Conservation (phyloP, 257 asterid species). For the Scutellaria minor region DNA sequence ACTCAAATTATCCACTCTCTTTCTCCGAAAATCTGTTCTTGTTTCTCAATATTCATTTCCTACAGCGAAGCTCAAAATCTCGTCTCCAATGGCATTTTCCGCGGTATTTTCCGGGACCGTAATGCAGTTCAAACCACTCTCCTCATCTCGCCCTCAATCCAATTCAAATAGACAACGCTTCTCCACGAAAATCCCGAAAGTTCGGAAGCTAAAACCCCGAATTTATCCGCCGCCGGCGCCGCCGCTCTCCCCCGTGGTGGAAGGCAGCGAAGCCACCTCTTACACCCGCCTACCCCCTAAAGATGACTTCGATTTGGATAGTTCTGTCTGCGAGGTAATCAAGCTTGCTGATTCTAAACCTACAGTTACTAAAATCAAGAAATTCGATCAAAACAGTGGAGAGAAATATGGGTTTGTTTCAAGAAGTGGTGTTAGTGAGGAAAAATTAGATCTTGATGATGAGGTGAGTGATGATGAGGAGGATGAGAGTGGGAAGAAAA, state of each 20-base stretch:
- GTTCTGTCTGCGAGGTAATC: slow-evolving; percentile 46
- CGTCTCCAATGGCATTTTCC: slow-evolving; percentile 38
- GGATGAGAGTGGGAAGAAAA: slow-evolving; percentile 12
- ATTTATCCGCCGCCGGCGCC: slow-evolving; percentile 41
- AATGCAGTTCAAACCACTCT: slow-evolving; percentile 40
- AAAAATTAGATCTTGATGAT: slow-evolving; percentile 24
- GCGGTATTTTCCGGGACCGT: slow-evolving; percentile 35
- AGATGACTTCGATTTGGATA: slow-evolving; percentile 59
- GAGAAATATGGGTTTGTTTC: slow-evolving; percentile 23
- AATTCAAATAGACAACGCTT: slow-evolving; percentile 38
- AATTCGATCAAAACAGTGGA: slow-evolving; percentile 20
- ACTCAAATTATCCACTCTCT: slow-evolving; percentile 28
- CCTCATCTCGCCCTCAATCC: slow-evolving; percentile 42
- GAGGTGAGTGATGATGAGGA: slow-evolving; percentile 32
- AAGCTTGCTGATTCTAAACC: slow-evolving; percentile 50
- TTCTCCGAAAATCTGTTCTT: slow-evolving; percentile 31
- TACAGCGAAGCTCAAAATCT: not conserved
- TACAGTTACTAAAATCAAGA: slow-evolving; percentile 27
- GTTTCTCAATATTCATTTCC: slow-evolving; percentile 32
- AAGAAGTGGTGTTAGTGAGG: slow-evolving; percentile 32
- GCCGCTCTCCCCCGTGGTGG: slow-evolving; percentile 42
- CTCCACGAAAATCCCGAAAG: slow-evolving; percentile 38
- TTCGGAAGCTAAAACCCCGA: slow-evolving; percentile 47
- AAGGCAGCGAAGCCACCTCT: slow-evolving; percentile 81
- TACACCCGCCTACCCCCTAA: slow-evolving; percentile 83